Percentiles rank a stretch among this genome's conserved stretches.
These are phyloP conservation scores for Boechera retrofracta DNA, from an alignment of 345 rosid genomes.

Conservation along the genomic window DNA sequence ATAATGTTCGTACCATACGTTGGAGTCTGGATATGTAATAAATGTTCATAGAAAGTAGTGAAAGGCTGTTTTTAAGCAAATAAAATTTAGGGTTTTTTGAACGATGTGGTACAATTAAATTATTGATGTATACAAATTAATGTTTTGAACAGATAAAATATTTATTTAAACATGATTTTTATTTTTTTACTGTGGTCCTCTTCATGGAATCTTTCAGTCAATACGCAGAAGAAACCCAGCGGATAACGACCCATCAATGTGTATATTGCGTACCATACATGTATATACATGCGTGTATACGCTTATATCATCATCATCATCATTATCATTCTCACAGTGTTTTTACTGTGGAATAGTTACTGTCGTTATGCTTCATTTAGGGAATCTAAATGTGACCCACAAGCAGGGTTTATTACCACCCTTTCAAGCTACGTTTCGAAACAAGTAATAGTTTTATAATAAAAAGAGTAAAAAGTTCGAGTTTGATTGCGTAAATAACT, in stretches of 20 bases:
- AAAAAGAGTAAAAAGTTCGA: not conserved
- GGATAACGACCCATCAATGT: slow-evolving; percentile 48
- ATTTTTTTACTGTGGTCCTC: slow-evolving; percentile 46
- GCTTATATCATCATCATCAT: slow-evolving; percentile 13
- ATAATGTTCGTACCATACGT: slow-evolving; percentile 41
- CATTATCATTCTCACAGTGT: slow-evolving; percentile 38
- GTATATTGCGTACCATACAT: slow-evolving; percentile 25
- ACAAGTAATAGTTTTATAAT: slow-evolving; percentile 14
- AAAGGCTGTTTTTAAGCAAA: slow-evolving; percentile 6
- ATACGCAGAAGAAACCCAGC: slow-evolving; percentile 47
- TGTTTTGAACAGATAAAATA: slow-evolving; percentile 18
- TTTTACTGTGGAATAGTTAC: slow-evolving; percentile 44
- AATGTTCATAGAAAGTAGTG: slow-evolving; percentile 45
- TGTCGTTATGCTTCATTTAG: slow-evolving; percentile 43
- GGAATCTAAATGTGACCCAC: slow-evolving; percentile 49
- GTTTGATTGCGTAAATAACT: slow-evolving; percentile 27
- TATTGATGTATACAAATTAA: slow-evolving; percentile 17
- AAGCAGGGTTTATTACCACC: slow-evolving; percentile 42
- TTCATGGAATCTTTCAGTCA: slow-evolving; percentile 50
- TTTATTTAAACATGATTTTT: slow-evolving; percentile 11
- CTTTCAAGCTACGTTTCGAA: slow-evolving; percentile 48
- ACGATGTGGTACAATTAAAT: not conserved
- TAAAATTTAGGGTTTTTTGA: slow-evolving; percentile 1
- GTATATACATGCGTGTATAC: slow-evolving; percentile 26
- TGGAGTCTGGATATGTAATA: slow-evolving; percentile 47